Conservation (phyloP, 2,329 filamentous ascomycete genomes). For the Exophiala bonariae region DNA sequence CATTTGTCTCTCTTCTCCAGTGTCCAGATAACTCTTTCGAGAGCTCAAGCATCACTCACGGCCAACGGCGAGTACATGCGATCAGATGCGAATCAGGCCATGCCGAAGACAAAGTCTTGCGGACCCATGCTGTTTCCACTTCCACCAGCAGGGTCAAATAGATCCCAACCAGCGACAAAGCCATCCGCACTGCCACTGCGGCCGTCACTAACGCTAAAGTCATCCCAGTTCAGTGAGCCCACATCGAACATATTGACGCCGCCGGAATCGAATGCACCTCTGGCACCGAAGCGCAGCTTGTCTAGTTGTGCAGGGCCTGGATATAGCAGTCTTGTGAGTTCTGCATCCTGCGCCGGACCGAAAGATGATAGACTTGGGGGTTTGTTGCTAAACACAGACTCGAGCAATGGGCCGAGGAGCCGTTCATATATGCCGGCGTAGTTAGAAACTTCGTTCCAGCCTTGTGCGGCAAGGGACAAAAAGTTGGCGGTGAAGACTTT, state of each 20-base stretch:
- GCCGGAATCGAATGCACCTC: conserved; percentile 36
- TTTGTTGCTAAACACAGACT: conserved; percentile 32
- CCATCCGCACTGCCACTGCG: conserved; percentile 18
- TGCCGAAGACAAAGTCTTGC: conserved; percentile 26
- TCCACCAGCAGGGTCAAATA: conserved; percentile 21
- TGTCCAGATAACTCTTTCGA: no score
- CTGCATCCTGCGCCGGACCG: conserved; percentile 29
- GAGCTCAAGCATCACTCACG: no score
- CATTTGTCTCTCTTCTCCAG: no score
- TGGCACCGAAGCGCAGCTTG: conserved; percentile 28
- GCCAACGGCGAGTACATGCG: no score
- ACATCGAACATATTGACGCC: conserved; percentile 35
- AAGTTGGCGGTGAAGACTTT: conserved; percentile 36
- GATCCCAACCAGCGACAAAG: conserved; percentile 26
- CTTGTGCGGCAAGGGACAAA: conserved; percentile 32
- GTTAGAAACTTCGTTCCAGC: conserved; percentile 35
- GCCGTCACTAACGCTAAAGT: conserved; percentile 28
- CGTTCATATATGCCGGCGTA: conserved; percentile 32
- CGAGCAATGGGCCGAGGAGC: conserved; percentile 33
- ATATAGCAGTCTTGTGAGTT: conserved; percentile 28
- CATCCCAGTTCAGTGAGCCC: conserved; percentile 28
- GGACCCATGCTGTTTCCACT: background rate
- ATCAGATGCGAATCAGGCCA: conserved; percentile 12
- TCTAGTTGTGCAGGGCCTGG: conserved; percentile 30
- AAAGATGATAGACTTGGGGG: conserved; percentile 28